These are phyloP conservation scores for Penstemon newberryi DNA, from an alignment of 257 asterid species.

Conservation along the genomic window DNA sequence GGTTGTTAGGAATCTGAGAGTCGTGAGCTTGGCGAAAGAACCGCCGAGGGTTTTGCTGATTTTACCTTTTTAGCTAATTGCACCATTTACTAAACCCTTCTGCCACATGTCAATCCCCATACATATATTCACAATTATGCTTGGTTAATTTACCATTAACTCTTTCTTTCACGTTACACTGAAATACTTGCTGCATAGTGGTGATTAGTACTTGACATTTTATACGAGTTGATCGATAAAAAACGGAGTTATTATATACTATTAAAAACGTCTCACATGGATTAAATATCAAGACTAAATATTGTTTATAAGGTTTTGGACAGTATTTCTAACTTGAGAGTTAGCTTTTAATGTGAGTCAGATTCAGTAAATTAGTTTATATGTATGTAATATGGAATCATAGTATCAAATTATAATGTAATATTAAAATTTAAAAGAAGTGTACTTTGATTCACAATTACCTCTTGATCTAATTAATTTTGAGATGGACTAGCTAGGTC, in stretches of 20 bases:
- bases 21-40: conserved; percentile 77
- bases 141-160: conserved; percentile 15
- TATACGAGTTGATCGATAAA: background rate
- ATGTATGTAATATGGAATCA: no score
- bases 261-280: background rate
- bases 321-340: no score
- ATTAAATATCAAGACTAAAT: no score
- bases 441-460: no score
- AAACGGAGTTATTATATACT: no score
- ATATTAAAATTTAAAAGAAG: background rate
- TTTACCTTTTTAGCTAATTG: conserved; percentile 19
- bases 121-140: conserved; percentile 19
- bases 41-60: conserved; percentile 69
- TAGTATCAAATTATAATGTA: no score
- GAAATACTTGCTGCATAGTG: conserved; percentile 2
- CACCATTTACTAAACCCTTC: conserved; percentile 27
- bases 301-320: no score
- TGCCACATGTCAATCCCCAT: conserved; percentile 76
- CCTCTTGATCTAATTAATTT: no score
- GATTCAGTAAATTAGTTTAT: no score
- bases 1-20: conserved; percentile 51
- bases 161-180: conserved; percentile 23
- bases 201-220: background rate
- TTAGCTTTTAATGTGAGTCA: no score
- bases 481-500: background rate